Evolutionary conservation across 1,139 yeast species (phyloP).

Genomic region (Pneumocystis sp.): DNA sequence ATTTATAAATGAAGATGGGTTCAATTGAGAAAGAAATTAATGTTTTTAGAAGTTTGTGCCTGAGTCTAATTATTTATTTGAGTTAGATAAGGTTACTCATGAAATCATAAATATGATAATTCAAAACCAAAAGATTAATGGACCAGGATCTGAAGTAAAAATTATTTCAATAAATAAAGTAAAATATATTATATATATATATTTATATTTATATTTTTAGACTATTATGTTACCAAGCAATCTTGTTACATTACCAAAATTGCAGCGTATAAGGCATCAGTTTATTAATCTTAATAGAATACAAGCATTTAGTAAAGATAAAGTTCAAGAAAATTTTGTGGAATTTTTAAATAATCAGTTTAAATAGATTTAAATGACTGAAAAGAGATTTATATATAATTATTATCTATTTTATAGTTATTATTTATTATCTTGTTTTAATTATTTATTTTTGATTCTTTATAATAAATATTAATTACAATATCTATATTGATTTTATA

Average conservation of each 20-base stretch:
- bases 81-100: slow-evolving; percentile 60
- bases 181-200: slow-evolving; percentile 23
- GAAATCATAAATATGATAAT: slow-evolving; percentile 43
- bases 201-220: neutral
- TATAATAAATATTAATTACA: neutral
- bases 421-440: neutral
- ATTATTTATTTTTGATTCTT: neutral
- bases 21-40: slow-evolving; percentile 28
- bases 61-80: slow-evolving; percentile 59
- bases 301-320: slow-evolving; percentile 44
- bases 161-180: slow-evolving; percentile 27
- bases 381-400: neutral
- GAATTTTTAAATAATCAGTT: slow-evolving; percentile 43
- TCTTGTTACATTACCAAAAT: slow-evolving; percentile 53
- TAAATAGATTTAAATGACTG: neutral
- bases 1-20: slow-evolving; percentile 26
- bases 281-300: slow-evolving; percentile 66
- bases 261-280: slow-evolving; percentile 72
- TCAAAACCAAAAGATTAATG: slow-evolving; percentile 44
- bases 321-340: slow-evolving; percentile 58
- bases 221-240: slow-evolving; percentile 43
- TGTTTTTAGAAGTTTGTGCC: slow-evolving; percentile 46
- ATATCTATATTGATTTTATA: neutral
- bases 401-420: neutral
- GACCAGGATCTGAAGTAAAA: slow-evolving; percentile 32